Evolutionary conservation across 1,284 basidiomycete species (phyloP).

Genomic region (Apiotrichum akiyoshidainum): DNA sequence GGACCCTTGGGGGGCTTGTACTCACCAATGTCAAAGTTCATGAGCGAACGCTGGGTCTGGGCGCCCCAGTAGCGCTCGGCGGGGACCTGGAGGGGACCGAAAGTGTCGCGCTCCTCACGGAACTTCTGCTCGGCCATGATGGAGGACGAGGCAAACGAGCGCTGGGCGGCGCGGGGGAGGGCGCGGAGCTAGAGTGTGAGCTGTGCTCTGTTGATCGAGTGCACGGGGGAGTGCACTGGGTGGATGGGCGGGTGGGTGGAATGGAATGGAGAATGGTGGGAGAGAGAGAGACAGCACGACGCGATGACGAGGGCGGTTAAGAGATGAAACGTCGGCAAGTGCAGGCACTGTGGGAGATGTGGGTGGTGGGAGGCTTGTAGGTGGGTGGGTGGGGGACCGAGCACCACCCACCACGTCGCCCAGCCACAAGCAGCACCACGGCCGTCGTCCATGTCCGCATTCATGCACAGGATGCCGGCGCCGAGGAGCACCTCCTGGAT

Average conservation of each 20-base stretch:
- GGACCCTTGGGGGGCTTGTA: not conserved
- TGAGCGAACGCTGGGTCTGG: conserved; percentile 95
- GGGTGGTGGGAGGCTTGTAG: too few relatives aligned
- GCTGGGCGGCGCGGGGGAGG: conserved; percentile 20
- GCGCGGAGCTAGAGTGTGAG: conserved; percentile 20
- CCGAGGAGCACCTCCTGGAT: too few relatives aligned
- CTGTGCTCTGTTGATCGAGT: not conserved
- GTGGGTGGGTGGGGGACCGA: too few relatives aligned
- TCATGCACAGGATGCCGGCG: too few relatives aligned
- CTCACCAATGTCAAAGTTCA: conserved; percentile 96
- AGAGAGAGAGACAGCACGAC: not conserved
- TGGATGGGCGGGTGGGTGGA: not conserved
- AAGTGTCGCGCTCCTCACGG: conserved; percentile 51
- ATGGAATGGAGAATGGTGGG: not conserved
- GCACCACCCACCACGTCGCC: too few relatives aligned
- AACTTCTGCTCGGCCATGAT: conserved; percentile 46
- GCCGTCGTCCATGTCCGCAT: too few relatives aligned
- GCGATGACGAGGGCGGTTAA: too few relatives aligned
- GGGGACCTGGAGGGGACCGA: conserved; percentile 72
- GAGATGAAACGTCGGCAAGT: not conserved
- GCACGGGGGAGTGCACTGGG: not conserved
- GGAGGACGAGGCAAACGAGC: conserved; percentile 28
- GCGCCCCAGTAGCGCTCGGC: conserved; percentile 97
- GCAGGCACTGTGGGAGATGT: too few relatives aligned
- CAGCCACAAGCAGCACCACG: too few relatives aligned